Evolutionary conservation across 352 stramenopile species (phyloP), one percentile per base, ranked within the genome.

Genomic region (Globisporangium recalcitrans): DNA sequence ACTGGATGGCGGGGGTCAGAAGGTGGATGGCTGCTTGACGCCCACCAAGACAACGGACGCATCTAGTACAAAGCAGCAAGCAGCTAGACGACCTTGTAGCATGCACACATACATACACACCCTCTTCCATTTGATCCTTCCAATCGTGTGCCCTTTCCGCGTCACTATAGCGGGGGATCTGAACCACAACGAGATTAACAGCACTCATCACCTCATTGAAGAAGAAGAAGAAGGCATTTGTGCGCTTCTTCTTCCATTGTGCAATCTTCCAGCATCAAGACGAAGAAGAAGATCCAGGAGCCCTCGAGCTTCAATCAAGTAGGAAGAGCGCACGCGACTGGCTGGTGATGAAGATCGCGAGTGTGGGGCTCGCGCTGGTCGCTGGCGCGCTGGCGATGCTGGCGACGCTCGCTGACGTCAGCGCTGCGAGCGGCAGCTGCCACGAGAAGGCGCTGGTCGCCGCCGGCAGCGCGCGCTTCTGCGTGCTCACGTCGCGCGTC

Each of bases 391-490:
- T 46, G 14, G 38, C 38, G 5, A 9, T 16, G 16, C 16, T 46
- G 14, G 38, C 38, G 5, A 9, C 16, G 16, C 16, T 46, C 38
- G 38, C 38, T 46, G 38, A 46, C 38, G 16, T 46, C 38, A 46
- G 38, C 38, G 13, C 38, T 3, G 16, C 16, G 38, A 34, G 29
- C 40, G 38, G 62, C 34, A 58, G 26, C 19, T 71, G 65, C 49
- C 60, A 68, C 47, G 31, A 54, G 24, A 60, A 65, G 19, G 60
- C 66, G 40, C 31, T 69, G 9, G 62, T 75, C 2, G 4, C 24
- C 4, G 63, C 61, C 10, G 72, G 72, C 29, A 40, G 60, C 36
- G 73, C 73, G 27, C 67, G 73, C 36, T 75, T 80, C 58, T 74
- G 70, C 21, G 68, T 80, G 22, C 59, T 80, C 24, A 74, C 73